These are phyloP conservation scores for Clarireedia homoeocarpa DNA, from an alignment of 2,329 filamentous ascomycete genomes.

Conservation along the genomic window DNA sequence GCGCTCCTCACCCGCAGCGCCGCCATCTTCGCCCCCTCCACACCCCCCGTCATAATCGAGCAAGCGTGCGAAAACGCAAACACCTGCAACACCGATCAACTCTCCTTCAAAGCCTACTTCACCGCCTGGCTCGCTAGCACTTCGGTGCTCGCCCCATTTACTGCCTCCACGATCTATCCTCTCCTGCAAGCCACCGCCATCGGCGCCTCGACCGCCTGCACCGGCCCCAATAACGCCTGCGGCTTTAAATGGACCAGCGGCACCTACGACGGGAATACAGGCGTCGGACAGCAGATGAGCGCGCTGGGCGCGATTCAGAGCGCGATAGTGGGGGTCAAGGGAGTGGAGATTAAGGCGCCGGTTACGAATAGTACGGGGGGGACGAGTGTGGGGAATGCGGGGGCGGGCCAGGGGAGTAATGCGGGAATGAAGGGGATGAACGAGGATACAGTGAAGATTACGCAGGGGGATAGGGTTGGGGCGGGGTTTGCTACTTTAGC, in stretches of 20 bases:
- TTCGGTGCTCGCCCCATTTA: conserved; percentile 56
- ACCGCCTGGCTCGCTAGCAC: conserved; percentile 54
- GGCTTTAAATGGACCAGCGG: conserved; percentile 50
- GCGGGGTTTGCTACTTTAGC: conserved; percentile 36
- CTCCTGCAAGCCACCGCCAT: conserved; percentile 45
- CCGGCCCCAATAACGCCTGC: conserved; percentile 51
- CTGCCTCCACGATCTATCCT: conserved; percentile 43
- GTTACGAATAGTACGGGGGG: conserved; percentile 32
- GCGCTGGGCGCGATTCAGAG: conserved; percentile 53
- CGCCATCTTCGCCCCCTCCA: conserved; percentile 42
- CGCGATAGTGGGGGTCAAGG: conserved; percentile 28
- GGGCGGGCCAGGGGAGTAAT: background rate
- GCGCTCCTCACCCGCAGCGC: conserved; percentile 45
- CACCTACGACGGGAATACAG: conserved; percentile 47
- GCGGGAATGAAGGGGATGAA: background rate
- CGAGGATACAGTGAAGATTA: conserved; percentile 17
- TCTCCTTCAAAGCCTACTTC: conserved; percentile 57
- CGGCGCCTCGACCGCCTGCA: conserved; percentile 48
- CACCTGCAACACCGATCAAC: conserved; percentile 54
- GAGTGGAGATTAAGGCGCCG: conserved; percentile 30
- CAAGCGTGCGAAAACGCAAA: conserved; percentile 46
- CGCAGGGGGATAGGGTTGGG: conserved; percentile 34
- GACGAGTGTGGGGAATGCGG: conserved; percentile 24
- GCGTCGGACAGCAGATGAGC: conserved; percentile 65
- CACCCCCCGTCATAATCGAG: conserved; percentile 38